Conservation (phyloP, 331 rosid species). For the Phaseolus coccineus region DNA sequence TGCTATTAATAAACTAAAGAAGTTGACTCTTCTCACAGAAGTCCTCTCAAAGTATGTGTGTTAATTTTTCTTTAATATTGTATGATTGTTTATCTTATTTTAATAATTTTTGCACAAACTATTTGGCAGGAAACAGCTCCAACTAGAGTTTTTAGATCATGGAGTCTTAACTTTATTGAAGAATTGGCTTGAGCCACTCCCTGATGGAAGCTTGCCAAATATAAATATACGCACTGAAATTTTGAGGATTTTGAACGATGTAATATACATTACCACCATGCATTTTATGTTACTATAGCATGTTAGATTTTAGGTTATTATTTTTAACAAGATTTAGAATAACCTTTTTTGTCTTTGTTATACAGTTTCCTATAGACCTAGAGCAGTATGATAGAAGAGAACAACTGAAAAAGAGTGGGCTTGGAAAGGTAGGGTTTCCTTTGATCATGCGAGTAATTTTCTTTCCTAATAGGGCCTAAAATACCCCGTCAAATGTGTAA, state of each 20-base stretch:
- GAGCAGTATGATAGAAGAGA: constrained; percentile 93
- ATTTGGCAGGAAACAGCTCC: constrained; percentile 59
- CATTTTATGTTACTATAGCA: too few relatives aligned
- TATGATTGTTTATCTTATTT: background rate
- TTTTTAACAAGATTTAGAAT: constrained; percentile 8
- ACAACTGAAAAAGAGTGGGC: constrained; percentile 96
- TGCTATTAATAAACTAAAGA: constrained; percentile 88
- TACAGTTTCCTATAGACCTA: constrained; percentile 91
- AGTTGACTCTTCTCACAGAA: constrained; percentile 84
- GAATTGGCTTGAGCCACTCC: constrained; percentile 98
- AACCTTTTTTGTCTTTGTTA: constrained; percentile 43
- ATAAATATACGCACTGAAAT: constrained; percentile 87
- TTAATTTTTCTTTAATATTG: constrained; percentile 7
- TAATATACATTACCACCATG: constrained; percentile 23
- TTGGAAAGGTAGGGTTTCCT: constrained; percentile 72
- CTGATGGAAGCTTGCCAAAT: constrained; percentile 97
- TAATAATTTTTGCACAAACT: background rate
- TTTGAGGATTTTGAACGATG: constrained; percentile 68
- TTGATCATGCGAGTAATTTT: constrained; percentile 1
- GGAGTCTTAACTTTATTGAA: constrained; percentile 84
- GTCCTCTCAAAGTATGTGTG: constrained; percentile 82
- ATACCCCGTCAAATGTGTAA: background rate
- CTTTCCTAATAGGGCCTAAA: background rate
- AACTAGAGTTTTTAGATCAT: constrained; percentile 87
- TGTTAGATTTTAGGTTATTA: constrained; percentile 18